phyloP scores from a whole-genome alignment of 2,329 filamentous ascomycete genomes.

The Xylaria sp. region DNA sequence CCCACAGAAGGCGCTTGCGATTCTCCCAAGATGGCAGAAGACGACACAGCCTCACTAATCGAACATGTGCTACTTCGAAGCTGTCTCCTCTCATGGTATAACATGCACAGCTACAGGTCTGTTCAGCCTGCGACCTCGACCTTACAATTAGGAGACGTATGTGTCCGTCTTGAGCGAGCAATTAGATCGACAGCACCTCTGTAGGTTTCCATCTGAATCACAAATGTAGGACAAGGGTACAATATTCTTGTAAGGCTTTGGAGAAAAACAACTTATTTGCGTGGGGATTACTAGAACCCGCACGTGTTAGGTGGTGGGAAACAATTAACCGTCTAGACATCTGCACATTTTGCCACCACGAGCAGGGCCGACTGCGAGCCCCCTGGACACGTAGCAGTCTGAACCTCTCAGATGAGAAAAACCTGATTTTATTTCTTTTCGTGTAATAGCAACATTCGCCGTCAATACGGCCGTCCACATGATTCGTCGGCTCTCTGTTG shows the following conservation, averaged over 20 bases:
- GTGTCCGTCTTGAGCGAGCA: background rate
- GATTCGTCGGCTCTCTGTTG: constrained; percentile 40
- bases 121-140: background rate
- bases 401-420: constrained; percentile 51
- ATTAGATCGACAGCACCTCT: background rate
- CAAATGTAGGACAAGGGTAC: background rate
- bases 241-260: constrained; percentile 20
- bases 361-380: constrained; percentile 35
- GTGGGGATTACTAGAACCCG: constrained; percentile 46
- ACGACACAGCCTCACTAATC: background rate
- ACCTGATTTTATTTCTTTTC: constrained; percentile 54
- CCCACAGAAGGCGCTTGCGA: background rate
- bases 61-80: background rate
- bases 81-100: background rate
- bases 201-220: background rate
- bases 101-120: background rate
- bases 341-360: constrained; percentile 44
- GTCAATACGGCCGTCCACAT: constrained; percentile 45
- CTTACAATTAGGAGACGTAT: background rate
- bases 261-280: constrained; percentile 38
- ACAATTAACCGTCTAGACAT: constrained; percentile 52
- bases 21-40: background rate
- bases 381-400: constrained; percentile 41
- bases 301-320: constrained; percentile 43
- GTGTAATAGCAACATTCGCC: constrained; percentile 51